Percentiles rank a stretch among this genome's conserved stretches.
Evolutionary conservation across 257 asterid species (phyloP).

Genomic region (Solanum dulcamara): DNA sequence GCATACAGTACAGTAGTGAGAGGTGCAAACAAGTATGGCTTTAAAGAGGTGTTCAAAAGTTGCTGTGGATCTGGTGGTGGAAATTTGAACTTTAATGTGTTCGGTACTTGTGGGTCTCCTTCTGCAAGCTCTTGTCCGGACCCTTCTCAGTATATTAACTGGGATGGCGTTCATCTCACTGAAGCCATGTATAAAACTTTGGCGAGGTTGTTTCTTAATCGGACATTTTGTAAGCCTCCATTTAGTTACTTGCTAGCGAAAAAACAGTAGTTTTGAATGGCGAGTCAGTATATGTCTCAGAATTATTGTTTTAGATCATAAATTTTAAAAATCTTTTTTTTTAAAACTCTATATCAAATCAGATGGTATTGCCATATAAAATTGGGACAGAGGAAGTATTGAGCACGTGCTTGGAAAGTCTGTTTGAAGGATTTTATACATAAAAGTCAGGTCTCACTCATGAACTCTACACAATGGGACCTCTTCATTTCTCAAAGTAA

Average conservation of each 20-base stretch:
- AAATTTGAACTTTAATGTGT: conserved; percentile 37
- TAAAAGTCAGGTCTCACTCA: neutral
- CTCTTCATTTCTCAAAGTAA: neutral
- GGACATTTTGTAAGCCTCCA: conserved; percentile 37
- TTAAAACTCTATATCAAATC: neutral
- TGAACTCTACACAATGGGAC: neutral
- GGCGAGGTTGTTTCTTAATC: conserved; percentile 38
- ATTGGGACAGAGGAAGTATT: neutral
- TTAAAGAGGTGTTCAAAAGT: conserved; percentile 42
- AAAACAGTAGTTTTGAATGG: neutral
- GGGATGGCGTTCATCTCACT: conserved; percentile 95
- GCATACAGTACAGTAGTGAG: conserved; percentile 34
- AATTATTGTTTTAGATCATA: neutral
- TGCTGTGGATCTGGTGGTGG: conserved; percentile 69
- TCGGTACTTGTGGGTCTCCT: conserved; percentile 55
- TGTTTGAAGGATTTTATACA: neutral
- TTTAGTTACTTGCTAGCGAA: conserved; percentile 22
- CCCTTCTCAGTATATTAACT: conserved; percentile 57
- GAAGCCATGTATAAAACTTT: conserved; percentile 70
- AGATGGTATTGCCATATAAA: neutral
- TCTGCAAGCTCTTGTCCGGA: conserved; percentile 30
- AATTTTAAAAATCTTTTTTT: neutral
- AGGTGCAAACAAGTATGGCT: conserved; percentile 29
- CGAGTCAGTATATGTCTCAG: neutral
- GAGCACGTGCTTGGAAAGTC: neutral